A percentile compares a stretch with the other conserved stretches of the same genome.
These are phyloP conservation scores for Lumnitzera littorea DNA, from an alignment of 345 rosid species.

Conservation along the genomic window DNA sequence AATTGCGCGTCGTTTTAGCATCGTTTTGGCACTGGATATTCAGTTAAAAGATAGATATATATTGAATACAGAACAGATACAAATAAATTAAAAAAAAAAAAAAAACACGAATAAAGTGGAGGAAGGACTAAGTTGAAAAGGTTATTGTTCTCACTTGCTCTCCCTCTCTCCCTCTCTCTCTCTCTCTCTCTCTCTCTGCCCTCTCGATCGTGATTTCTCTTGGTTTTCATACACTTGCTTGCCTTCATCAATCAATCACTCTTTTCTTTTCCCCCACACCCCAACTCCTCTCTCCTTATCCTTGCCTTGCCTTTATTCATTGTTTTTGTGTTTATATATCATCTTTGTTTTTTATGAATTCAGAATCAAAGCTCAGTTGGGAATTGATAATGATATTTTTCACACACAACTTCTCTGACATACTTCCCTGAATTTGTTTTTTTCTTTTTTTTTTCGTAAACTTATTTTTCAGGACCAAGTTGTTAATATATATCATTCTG, in stretches of 20 bases:
- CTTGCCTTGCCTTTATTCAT: conserved; percentile 1
- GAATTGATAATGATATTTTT: conserved; percentile 1
- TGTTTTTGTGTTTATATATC: conserved; percentile 7
- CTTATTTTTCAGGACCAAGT: too few relatives aligned
- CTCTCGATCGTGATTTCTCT: conserved; percentile 19
- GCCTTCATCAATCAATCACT: conserved; percentile 25
- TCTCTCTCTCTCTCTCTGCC: neutral
- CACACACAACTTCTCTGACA: neutral
- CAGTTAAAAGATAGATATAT: too few relatives aligned
- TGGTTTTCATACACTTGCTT: conserved; percentile 18
- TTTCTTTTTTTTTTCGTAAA: neutral
- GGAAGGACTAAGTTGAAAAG: too few relatives aligned
- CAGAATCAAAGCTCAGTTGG: neutral
- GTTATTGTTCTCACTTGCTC: neutral
- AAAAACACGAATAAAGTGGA: too few relatives aligned
- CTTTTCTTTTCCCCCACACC: conserved; percentile 4
- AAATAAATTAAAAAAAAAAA: too few relatives aligned
- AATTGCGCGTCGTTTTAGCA: too few relatives aligned
- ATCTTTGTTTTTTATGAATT: conserved; percentile 2
- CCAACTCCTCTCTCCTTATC: conserved; percentile 2
- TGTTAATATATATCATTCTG: too few relatives aligned
- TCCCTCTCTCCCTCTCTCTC: conserved; percentile 3
- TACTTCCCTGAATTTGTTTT: neutral
- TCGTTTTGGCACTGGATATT: too few relatives aligned
- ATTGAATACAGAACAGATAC: too few relatives aligned